These are phyloP conservation scores for Parasarocladium wereldwijsianum DNA, from an alignment of 2,329 filamentous ascomycete species.

Conservation along the genomic window DNA sequence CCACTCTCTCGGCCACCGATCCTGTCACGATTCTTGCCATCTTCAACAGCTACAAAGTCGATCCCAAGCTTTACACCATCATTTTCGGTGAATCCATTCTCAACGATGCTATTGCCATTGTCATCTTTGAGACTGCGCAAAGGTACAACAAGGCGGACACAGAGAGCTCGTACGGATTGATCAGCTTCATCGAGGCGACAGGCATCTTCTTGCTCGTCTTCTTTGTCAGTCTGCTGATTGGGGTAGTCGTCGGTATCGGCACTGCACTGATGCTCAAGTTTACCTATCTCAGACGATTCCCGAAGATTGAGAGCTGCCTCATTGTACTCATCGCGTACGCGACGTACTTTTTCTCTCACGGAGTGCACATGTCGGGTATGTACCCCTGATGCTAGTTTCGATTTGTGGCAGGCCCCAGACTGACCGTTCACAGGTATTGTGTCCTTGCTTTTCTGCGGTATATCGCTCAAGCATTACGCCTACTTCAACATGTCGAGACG, in stretches of 20 bases:
- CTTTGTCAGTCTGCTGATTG: slow-evolving; percentile 85
- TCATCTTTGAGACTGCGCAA: slow-evolving; percentile 95
- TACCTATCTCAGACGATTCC: slow-evolving; percentile 80
- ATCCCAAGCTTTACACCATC: slow-evolving; percentile 94
- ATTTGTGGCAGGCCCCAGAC: neutral
- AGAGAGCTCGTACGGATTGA: slow-evolving; percentile 57
- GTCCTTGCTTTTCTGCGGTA: slow-evolving; percentile 91
- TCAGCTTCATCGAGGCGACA: slow-evolving; percentile 80
- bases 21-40: slow-evolving; percentile 96
- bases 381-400: slow-evolving; percentile 4
- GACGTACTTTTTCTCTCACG: slow-evolving; percentile 96
- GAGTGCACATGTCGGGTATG: slow-evolving; percentile 87
- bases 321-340: slow-evolving; percentile 90
- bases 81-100: slow-evolving; percentile 98
- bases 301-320: slow-evolving; percentile 93
- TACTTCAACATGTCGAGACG: slow-evolving; percentile 99
- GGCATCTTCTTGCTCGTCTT: slow-evolving; percentile 93
- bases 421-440: slow-evolving; percentile 57
- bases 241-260: slow-evolving; percentile 70
- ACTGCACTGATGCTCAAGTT: slow-evolving; percentile 88
- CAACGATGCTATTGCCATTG: slow-evolving; percentile 96
- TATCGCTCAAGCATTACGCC: slow-evolving; percentile 95
- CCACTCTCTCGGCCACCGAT: slow-evolving; percentile 90
- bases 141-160: slow-evolving; percentile 68
- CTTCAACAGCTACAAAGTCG: slow-evolving; percentile 98